Conservation (phyloP, 352 stramenopile species). For the Halophytophthora polymorphica region DNA sequence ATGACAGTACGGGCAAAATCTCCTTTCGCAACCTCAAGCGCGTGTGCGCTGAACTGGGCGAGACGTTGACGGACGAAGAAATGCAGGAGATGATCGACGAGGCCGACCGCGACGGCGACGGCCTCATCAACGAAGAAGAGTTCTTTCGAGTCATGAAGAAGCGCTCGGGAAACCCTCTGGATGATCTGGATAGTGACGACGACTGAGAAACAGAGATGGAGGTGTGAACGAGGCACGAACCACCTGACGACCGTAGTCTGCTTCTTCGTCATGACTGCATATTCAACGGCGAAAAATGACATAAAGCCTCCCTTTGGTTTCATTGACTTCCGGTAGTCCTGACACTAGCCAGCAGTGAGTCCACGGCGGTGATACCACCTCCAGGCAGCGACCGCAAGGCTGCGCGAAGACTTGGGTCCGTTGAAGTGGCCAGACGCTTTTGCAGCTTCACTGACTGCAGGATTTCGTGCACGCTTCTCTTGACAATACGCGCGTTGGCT, state of each 20-base stretch:
- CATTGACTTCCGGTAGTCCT: slow-evolving; percentile 14
- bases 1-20: slow-evolving; percentile 94
- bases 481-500: slow-evolving; percentile 30
- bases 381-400: slow-evolving; percentile 7
- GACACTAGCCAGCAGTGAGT: slow-evolving; percentile 25
- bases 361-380: slow-evolving; percentile 11
- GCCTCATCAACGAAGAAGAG: slow-evolving; percentile 93
- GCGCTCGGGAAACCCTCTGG: slow-evolving; percentile 89
- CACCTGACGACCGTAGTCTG: slow-evolving; percentile 1
- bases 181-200: slow-evolving; percentile 90
- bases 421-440: slow-evolving; percentile 32
- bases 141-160: slow-evolving; percentile 97
- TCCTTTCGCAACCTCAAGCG: slow-evolving; percentile 94
- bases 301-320: slow-evolving; percentile 1
- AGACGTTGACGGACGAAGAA: slow-evolving; percentile 72
- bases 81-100: slow-evolving; percentile 96
- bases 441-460: slow-evolving; percentile 47
- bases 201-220: slow-evolving; percentile 38
- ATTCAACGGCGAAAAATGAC: neutral
- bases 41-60: slow-evolving; percentile 83
- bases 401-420: slow-evolving; percentile 11
- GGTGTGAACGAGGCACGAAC: neutral
- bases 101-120: slow-evolving; percentile 91
- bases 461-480: slow-evolving; percentile 75
- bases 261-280: neutral